Evolutionary conservation across 2,329 filamentous ascomycete genomes (phyloP), one percentile per base, ranked within the genome.

Genomic region (Colletotrichum aenigma): DNA sequence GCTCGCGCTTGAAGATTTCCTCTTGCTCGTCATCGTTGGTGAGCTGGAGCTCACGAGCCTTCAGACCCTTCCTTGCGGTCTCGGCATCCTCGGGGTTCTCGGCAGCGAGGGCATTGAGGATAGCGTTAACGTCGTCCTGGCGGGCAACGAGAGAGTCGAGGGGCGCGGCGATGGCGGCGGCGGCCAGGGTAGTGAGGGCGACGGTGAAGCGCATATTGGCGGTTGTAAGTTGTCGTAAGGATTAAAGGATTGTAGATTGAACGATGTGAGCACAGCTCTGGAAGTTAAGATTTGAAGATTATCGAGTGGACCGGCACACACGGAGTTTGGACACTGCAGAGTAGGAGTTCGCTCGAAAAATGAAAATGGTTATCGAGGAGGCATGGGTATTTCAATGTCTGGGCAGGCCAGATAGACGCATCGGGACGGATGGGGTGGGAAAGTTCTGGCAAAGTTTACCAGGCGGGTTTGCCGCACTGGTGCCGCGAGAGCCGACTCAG

Each of bases 141-240:
- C 69, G 69, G 28, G 62, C 69, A 32, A 62, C 28, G 30, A 75
- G 26, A 34, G 10, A 36, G 6, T 73, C 56, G 62, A 75, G 56
- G 15, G 73, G 73, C 21, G 62, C 73, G 7, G 73, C 69, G 13
- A 75, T 75, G 64, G 64, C 73, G 18, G 55, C 69, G 32, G 73
- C 73, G n/a, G 58, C 69, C 43, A 75, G 34, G 15, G 73, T 67
- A 16, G 73, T 75, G 73, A 75, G 43, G 12, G 56, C 73, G 32
- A 75, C 10, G 10, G 73, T 21, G 69, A 75, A 75, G 36, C 73
- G 73, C 73, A 75, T 75, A 10, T 7, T 74, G 71, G 34, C 67
- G 48, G 48, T 60, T 36, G 21, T 43, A 4, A 24, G 28, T 36
- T 15, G 3, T 32, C 2, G 43, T 21, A 13, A 52, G n/a, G n/a